phyloP scores from a whole-genome alignment of 1,284 basidiomycete genomes.

The Inonotus obliquus region DNA sequence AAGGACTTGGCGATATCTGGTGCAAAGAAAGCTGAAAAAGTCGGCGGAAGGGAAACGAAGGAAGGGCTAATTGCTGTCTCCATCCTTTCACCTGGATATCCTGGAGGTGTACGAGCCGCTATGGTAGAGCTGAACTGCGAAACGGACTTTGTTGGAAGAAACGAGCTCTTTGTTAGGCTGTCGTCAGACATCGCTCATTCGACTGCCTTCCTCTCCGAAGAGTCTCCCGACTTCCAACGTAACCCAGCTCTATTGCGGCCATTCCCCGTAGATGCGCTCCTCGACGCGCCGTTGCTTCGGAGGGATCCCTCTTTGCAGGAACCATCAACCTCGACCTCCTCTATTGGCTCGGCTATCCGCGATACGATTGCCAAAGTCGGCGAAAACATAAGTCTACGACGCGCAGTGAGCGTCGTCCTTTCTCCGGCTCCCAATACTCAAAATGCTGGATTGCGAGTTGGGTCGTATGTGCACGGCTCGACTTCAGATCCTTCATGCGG shows the following conservation, averaged over 20 bases:
- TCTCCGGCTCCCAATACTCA: constrained; percentile 31
- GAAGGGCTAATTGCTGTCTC: constrained; percentile 80
- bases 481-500: constrained; percentile 44
- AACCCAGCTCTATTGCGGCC: constrained; percentile 34
- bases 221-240: constrained; percentile 32
- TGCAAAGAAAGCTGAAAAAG: constrained; percentile 79
- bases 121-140: constrained; percentile 96
- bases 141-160: constrained; percentile 93
- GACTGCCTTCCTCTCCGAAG: constrained; percentile 74
- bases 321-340: constrained; percentile 29
- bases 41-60: constrained; percentile 65
- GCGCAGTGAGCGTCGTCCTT: constrained; percentile 70
- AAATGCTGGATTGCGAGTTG: constrained; percentile 55
- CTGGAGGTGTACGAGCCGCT: constrained; percentile 63
- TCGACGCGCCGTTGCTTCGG: constrained; percentile 63
- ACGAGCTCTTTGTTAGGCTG: constrained; percentile 77
- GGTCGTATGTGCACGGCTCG: constrained; percentile 76
- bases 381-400: constrained; percentile 81
- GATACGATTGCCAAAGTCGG: constrained; percentile 83
- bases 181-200: constrained; percentile 84
- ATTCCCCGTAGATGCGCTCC: constrained; percentile 48
- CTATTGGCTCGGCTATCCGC: constrained; percentile 73
- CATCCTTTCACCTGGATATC: constrained; percentile 57
- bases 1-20: constrained; percentile 68
- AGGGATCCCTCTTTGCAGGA: constrained; percentile 29